phyloP scores from a whole-genome alignment of 2,329 filamentous ascomycete species.

The Colletotrichum chrysophilum region DNA sequence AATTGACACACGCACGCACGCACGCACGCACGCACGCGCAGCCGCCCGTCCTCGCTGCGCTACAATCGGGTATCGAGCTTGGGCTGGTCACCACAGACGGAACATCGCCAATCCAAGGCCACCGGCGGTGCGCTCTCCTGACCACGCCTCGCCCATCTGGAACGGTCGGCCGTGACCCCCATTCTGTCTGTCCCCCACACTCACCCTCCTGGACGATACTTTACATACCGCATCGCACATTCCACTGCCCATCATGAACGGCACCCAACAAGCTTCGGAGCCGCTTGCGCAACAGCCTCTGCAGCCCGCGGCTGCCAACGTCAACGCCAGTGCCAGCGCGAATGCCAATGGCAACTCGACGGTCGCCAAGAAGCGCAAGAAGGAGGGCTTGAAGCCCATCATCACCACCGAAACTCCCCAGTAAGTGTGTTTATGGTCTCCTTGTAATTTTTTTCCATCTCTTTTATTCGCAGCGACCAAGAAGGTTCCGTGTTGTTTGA shows the following conservation, averaged over 20 bases:
- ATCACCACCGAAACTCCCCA: constrained; percentile 69
- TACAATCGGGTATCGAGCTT: background rate
- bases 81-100: constrained; percentile 1
- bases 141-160: background rate
- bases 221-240: background rate
- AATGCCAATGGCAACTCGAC: constrained; percentile 21
- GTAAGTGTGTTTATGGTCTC: constrained; percentile 29
- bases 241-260: constrained; percentile 18
- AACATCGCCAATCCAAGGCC: constrained; percentile 1
- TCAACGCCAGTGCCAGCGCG: background rate
- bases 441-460: background rate
- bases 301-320: constrained; percentile 8
- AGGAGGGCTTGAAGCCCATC: constrained; percentile 76
- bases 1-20: background rate
- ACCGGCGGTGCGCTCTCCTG: background rate
- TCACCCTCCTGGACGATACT: background rate
- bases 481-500: background rate
- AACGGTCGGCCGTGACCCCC: background rate
- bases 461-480: background rate
- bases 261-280: constrained; percentile 17
- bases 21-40: background rate
- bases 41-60: background rate
- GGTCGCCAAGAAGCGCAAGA: constrained; percentile 72
- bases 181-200: background rate
- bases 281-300: constrained; percentile 9